phyloP scores from a whole-genome alignment of 2,329 filamentous ascomycete species.

The Beauveria sp. region DNA sequence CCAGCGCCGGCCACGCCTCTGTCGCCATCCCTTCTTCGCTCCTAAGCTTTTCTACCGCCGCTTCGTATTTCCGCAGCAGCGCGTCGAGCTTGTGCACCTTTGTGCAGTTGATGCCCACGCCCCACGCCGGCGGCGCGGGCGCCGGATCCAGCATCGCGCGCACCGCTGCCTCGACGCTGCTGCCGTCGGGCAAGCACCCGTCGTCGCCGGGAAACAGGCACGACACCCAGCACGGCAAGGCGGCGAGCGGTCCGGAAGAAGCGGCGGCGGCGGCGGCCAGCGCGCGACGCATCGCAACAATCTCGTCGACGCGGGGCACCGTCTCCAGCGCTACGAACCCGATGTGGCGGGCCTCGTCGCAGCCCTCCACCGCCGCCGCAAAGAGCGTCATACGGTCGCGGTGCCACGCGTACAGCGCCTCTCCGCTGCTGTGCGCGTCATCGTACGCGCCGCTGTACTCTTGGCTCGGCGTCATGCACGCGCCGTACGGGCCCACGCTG shows the following conservation, averaged over 20 bases:
- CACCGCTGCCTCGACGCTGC: conserved; percentile 26
- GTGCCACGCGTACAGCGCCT: conserved; percentile 50
- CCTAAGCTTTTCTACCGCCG: conserved; percentile 32
- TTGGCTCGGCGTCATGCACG: conserved; percentile 56
- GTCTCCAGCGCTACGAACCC: conserved; percentile 58
- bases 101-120: conserved; percentile 61
- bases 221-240: conserved; percentile 50
- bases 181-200: conserved; percentile 50
- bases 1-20: conserved; percentile 42
- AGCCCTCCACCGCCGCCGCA: conserved; percentile 14
- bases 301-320: conserved; percentile 54
- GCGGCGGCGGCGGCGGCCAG: conserved; percentile 19
- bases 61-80: conserved; percentile 48
- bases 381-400: conserved; percentile 45
- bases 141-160: conserved; percentile 29
- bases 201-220: conserved; percentile 53
- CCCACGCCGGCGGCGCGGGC: conserved; percentile 38
- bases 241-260: conserved; percentile 13
- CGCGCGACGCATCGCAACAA: conserved; percentile 46
- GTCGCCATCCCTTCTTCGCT: conserved; percentile 24
- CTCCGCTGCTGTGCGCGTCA: conserved; percentile 32
- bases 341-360: conserved; percentile 20
- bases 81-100: conserved; percentile 54
- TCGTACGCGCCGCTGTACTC: conserved; percentile 60
- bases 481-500: conserved; percentile 59